Conservation (phyloP, 108 stramenopile genomes). For the Halocafeteria seosinensis region DNA sequence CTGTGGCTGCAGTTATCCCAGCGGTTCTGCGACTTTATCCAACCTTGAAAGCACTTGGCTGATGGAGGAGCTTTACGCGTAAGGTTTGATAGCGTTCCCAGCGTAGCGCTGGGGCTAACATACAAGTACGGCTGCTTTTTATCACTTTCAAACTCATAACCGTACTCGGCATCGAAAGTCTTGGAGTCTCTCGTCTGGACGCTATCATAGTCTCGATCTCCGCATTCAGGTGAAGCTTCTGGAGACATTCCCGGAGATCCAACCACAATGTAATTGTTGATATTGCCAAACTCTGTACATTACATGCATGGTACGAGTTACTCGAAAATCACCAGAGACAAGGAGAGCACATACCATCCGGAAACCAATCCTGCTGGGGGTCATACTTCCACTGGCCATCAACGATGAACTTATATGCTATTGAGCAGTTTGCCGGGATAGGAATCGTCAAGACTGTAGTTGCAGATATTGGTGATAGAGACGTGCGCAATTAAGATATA, state of each 20-base stretch:
- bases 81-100: background rate
- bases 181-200: background rate
- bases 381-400: slow-evolving; percentile 22
- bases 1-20: too few species aligned
- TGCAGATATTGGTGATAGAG: too few species aligned
- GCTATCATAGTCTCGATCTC: background rate
- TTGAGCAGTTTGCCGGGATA: background rate
- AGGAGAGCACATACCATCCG: background rate
- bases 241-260: background rate
- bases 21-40: too few species aligned
- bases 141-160: too few species aligned
- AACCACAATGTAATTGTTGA: slow-evolving; percentile 15
- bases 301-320: background rate
- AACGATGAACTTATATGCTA: slow-evolving; percentile 16
- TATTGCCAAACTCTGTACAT: slow-evolving; percentile 14
- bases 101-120: background rate
- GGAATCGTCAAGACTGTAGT: background rate
- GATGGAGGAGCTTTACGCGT: too few species aligned
- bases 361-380: background rate
- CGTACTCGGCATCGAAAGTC: background rate
- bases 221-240: background rate
- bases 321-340: background rate
- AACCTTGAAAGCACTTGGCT: too few species aligned
- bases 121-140: too few species aligned
- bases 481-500: too few species aligned